A percentile compares a stretch with the other conserved stretches of the same genome.
Conservation (phyloP, 441 rosid genomes). For the Populus trichocarpa region DNA sequence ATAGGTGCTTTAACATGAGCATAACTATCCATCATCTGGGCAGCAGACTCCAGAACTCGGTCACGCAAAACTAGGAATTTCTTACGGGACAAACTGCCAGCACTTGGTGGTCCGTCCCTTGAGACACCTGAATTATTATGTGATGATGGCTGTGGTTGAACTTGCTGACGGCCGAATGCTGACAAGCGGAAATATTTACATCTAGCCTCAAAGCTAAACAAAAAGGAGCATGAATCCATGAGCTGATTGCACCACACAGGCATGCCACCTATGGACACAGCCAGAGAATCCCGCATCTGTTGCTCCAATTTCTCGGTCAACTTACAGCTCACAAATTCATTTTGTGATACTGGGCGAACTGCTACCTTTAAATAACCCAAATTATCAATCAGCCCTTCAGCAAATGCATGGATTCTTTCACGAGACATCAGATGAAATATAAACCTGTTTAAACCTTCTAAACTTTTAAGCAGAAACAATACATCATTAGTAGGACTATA, state of each 20-base stretch:
- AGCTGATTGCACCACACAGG: slow-evolving; percentile 92
- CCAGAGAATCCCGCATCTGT: slow-evolving; percentile 81
- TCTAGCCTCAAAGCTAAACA: slow-evolving; percentile 86
- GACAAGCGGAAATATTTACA: slow-evolving; percentile 75
- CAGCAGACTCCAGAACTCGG: slow-evolving; percentile 73
- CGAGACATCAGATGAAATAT: slow-evolving; percentile 65
- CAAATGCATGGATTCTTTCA: slow-evolving; percentile 63
- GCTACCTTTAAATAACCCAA: slow-evolving; percentile 63
- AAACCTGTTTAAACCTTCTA: slow-evolving; percentile 70
- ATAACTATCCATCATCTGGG: slow-evolving; percentile 79
- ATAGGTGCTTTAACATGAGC: slow-evolving; percentile 57
- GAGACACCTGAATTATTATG: slow-evolving; percentile 43
- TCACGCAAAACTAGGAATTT: slow-evolving; percentile 78
- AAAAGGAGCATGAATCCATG: slow-evolving; percentile 80
- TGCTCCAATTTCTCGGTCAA: slow-evolving; percentile 95
- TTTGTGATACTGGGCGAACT: slow-evolving; percentile 50
- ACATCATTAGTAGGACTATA: slow-evolving; percentile 59
- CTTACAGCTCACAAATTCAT: slow-evolving; percentile 76
- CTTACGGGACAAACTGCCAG: slow-evolving; percentile 56
- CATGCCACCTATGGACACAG: slow-evolving; percentile 66
- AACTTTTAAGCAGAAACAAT: slow-evolving; percentile 70
- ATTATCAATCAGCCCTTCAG: slow-evolving; percentile 57
- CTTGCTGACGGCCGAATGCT: slow-evolving; percentile 66
- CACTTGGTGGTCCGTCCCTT: slow-evolving; percentile 49
- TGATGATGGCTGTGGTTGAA: slow-evolving; percentile 36